These are phyloP conservation scores for Fraxinus velutina DNA, from an alignment of 305 asterid species.

Conservation along the genomic window DNA sequence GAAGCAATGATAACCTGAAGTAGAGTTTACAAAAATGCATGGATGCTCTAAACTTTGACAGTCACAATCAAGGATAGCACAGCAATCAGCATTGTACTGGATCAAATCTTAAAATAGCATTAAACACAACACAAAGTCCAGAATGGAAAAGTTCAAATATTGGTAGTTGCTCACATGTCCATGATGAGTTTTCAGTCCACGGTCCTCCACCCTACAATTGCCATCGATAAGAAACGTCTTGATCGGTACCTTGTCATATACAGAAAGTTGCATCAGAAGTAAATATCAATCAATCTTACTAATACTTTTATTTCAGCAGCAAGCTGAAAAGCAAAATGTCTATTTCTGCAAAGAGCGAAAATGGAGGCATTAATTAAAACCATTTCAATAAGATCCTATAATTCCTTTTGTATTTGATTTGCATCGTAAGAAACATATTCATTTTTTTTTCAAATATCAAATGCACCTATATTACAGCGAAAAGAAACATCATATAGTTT, in stretches of 20 bases:
- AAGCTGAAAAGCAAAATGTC: not conserved
- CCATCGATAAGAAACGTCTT: constrained; percentile 87
- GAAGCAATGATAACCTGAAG: constrained; percentile 14
- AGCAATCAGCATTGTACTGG: constrained; percentile 1
- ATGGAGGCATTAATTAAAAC: too few species aligned
- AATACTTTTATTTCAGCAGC: not conserved
- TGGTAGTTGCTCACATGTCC: constrained; percentile 68
- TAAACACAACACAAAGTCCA: not conserved
- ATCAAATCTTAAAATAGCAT: not conserved
- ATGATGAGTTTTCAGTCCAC: constrained; percentile 93
- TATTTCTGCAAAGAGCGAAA: constrained; percentile 11
- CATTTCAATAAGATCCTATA: constrained; percentile 13
- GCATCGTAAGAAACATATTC: constrained; percentile 13
- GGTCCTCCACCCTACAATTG: constrained; percentile 93
- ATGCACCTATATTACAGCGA: not conserved
- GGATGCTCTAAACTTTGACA: not conserved
- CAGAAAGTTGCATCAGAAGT: not conserved
- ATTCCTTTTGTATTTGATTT: constrained; percentile 18
- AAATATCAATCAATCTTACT: not conserved
- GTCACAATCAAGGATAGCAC: constrained; percentile 1
- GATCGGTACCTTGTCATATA: constrained; percentile 65
- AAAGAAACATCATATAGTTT: not conserved
- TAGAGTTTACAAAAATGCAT: not conserved
- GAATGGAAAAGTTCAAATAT: constrained; percentile 15
- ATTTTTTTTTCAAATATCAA: constrained; percentile 8